Evolutionary conservation across 2,329 filamentous ascomycete species (phyloP).

Genomic region (Verticillium longisporum): DNA sequence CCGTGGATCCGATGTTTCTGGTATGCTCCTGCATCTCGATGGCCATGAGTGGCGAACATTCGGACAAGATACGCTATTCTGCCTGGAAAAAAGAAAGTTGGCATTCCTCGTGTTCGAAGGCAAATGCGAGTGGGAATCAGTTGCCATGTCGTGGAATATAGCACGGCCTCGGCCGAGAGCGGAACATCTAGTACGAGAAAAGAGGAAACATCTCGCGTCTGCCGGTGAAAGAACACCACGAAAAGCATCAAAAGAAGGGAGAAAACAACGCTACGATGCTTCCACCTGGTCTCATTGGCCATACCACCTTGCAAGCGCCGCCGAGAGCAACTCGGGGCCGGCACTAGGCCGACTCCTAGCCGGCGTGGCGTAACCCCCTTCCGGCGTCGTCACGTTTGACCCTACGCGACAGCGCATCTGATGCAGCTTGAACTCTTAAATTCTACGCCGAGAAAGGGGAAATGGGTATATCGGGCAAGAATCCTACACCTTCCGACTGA

Average conservation of each 20-base stretch:
- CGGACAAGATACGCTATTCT: background rate
- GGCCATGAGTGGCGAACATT: background rate
- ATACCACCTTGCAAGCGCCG: background rate
- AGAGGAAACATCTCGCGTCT: background rate
- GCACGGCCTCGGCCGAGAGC: background rate
- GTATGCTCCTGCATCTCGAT: background rate
- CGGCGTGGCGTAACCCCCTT: background rate
- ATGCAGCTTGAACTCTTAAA: background rate
- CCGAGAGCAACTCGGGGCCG: background rate
- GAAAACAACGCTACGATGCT: slow-evolving; percentile 2
- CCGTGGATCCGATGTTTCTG: background rate
- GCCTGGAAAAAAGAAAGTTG: background rate
- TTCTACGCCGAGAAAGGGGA: background rate
- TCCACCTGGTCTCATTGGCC: background rate
- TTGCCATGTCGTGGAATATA: background rate
- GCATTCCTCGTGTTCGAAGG: background rate
- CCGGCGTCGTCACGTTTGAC: background rate
- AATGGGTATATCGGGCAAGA: background rate
- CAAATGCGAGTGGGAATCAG: background rate
- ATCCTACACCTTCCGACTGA: background rate
- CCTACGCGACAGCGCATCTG: background rate
- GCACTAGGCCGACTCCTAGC: background rate
- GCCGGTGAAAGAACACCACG: background rate
- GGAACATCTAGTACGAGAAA: background rate
- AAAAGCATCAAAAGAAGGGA: background rate